Conservation (phyloP, 192 early-diverging fungal species). For the Funneliformis geosporum region DNA sequence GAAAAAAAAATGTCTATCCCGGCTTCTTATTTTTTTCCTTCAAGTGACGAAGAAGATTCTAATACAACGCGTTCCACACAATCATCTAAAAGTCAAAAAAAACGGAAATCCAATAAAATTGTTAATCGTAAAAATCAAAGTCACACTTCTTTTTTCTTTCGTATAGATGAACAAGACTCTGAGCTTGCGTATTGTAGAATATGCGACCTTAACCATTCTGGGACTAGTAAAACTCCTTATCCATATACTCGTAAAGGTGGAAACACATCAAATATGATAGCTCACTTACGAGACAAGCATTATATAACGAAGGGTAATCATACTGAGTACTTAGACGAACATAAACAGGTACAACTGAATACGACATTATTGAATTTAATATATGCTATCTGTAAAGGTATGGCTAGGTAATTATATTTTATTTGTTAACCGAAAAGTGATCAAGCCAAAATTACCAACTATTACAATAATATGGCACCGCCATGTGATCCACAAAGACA, state of each 20-base stretch:
- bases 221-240: constrained; percentile 1
- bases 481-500: no score
- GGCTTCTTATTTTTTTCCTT: no score
- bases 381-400: background rate
- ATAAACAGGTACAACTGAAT: background rate
- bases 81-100: background rate
- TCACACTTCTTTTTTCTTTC: background rate
- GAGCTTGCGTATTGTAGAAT: background rate
- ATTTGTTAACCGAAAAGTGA: constrained; percentile 7
- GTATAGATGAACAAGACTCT: constrained; percentile 6
- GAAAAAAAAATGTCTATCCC: no score
- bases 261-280: constrained; percentile 12
- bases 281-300: constrained; percentile 8
- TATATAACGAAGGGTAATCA: constrained; percentile 12
- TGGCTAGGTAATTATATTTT: background rate
- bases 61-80: background rate
- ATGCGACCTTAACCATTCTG: background rate
- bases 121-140: background rate
- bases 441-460: background rate
- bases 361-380: no score
- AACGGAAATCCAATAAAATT: background rate
- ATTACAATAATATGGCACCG: no score
- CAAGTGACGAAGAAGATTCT: no score
- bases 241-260: constrained; percentile 7
- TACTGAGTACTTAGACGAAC: constrained; percentile 4